Evolutionary conservation across 176 grass and related monocot genomes (phyloP), one percentile per base, ranked within the genome.

Genomic region (Oryza rufipogon): DNA sequence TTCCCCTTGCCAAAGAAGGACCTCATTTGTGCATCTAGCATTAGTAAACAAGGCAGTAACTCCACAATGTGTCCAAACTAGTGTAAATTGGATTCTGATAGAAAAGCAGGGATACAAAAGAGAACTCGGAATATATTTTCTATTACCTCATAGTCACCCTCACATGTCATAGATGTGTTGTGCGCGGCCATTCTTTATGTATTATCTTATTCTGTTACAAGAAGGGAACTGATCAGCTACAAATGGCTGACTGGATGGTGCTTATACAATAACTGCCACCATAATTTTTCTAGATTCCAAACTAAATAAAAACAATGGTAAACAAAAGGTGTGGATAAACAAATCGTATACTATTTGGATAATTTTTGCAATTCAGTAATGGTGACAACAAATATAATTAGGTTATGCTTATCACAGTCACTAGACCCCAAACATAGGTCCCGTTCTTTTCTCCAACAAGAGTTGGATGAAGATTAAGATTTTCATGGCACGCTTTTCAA

Each of bases 141-240:
- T 60, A 42, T 65, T 81, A 94, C 94, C 88, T 97, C 94, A 51
- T 97, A 97, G 76, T 94, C 94, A 75, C 92, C 92, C 64, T 90
- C 90, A 9, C 68, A 14, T 44, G 26, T 63, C 66, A 86, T 22
- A 44, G 84, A 72, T 66, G 82, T 84, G 82, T 80, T 84, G 68
- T 86, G 80, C 9, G 80, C 83, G 80, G 91, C 91, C 83, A 83
- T 82, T 54, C 66, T 83, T 70, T 60, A 16, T 61, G 32, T 66
- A 22, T 17, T 32, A 66, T 67, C 71, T 26, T 66, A 11, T 67
- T 34, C 42, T 84, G 71, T 49, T 51, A 38, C 26, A 39, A 51
- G 81, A 13, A 67, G 61, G 15, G 42, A 20, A n/a, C 77, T 33
- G 13, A 48, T 68, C 71, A 51, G 9, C 38, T 66, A 49, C 39